Evolutionary conservation across 352 stramenopile genomes (phyloP).

Genomic region (Pythium oligandrum): DNA sequence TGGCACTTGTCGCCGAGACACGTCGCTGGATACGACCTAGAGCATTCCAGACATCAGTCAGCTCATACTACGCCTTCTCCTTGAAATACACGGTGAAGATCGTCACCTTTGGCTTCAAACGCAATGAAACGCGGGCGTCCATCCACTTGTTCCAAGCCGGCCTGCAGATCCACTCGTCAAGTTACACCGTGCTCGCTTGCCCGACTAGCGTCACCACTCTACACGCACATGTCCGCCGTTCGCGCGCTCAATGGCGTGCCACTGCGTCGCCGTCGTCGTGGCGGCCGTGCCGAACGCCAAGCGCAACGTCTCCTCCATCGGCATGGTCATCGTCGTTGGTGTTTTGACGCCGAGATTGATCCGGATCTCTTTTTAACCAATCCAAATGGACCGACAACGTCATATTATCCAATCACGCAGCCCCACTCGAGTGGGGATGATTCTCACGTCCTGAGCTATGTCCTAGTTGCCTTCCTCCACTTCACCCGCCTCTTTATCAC

Average conservation of each 20-base stretch:
- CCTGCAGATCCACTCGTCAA: conserved; percentile 8
- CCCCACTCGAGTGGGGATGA: not conserved
- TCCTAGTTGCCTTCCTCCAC: conserved; percentile 11
- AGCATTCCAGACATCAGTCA: not conserved
- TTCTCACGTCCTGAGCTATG: no score
- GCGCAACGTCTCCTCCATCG: conserved; percentile 50
- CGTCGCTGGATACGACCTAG: conserved; percentile 37
- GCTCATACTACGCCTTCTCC: not conserved
- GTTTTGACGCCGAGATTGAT: not conserved
- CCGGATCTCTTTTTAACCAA: conserved; percentile 1
- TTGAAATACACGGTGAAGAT: not conserved
- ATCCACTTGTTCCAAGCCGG: conserved; percentile 23
- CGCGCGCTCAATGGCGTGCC: conserved; percentile 35
- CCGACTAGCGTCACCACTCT: no score
- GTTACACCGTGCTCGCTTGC: no score
- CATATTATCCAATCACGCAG: conserved; percentile 4
- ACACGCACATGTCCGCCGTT: conserved; percentile 33
- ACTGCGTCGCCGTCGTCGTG: conserved; percentile 63
- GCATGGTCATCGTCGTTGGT: not conserved
- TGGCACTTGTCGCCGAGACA: conserved; percentile 13
- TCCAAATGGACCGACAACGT: not conserved
- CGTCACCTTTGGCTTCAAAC: conserved; percentile 71
- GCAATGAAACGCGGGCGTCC: conserved; percentile 44
- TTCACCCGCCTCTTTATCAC: conserved; percentile 19
- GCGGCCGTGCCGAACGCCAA: conserved; percentile 70